Base-by-base conservation (phyloP, 129 eudicot genomes). In the Ambrosia trifida region DNA sequence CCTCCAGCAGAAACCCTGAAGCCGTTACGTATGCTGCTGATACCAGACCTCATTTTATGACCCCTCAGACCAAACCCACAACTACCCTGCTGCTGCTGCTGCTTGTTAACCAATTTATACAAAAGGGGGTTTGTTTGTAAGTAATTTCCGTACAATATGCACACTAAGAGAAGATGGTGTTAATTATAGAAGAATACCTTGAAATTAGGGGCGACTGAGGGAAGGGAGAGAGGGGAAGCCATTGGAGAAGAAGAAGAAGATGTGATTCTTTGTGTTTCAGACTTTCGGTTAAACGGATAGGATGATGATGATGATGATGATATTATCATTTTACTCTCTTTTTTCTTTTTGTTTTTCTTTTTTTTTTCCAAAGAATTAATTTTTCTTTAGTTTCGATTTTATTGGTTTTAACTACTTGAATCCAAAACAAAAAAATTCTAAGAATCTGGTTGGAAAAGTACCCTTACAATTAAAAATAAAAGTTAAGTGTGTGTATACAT, bases 1-100 rank as follows among this genome's bases (percentile, higher is more conserved):
- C 79, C 79, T 74, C 66, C 66, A 65, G 79, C 79, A 53, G 66
- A 65, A 65, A 74, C 46, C 72, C 79, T 74, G 51, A 74, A 74
- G 36, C 72, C 79, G 35, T 66, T 74, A 64, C 79, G 72, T 14
- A 52, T 74, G 66, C 45, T 74, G 66, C 45, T 51, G 72, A 36
- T 16, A 51, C 71, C 2, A 10, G 64, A 74, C 33, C 14, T 74
- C 56, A 16, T 38, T 20, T 50, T 50, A 7, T 53, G 53, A 64
- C 35, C 50, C 60, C 50, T 35, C n/a, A 72, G 50, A 60, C 58
- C 69, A 61, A 72, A 72, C 40, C 77, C 69, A 72, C 63, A 62
- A 35, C 70, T 33, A 62, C 41, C 77, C 77, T 73, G 62, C 3
- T 72, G 28, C 28, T 28, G 68, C 20, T n/a, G n/a, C n/a, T n/a